Conservation (phyloP, 805 yeast species). For the Zygosaccharomyces bailii region DNA sequence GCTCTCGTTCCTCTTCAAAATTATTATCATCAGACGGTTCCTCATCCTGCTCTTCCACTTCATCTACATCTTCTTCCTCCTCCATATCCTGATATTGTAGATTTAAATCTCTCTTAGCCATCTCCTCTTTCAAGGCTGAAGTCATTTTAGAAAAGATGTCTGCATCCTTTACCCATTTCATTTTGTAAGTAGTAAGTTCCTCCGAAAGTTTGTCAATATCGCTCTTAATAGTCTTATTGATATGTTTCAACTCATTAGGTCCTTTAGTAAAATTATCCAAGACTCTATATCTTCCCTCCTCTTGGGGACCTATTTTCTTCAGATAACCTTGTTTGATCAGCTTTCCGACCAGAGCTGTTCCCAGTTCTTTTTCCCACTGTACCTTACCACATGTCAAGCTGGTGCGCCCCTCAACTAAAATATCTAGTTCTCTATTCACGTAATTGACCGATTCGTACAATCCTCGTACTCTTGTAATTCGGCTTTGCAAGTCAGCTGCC, state of each 20-base stretch:
- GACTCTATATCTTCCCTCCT: constrained; percentile 20
- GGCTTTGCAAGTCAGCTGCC: constrained; percentile 15
- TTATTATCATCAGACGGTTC: constrained; percentile 1
- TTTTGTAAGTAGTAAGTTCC: constrained; percentile 26
- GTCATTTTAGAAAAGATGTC: constrained; percentile 29
- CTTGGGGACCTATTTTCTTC: constrained; percentile 13
- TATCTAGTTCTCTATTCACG: constrained; percentile 27
- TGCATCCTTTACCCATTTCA: constrained; percentile 34
- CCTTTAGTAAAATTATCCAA: constrained; percentile 31
- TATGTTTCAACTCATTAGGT: constrained; percentile 25
- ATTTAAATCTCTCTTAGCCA: constrained; percentile 22
- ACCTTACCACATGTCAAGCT: constrained; percentile 22
- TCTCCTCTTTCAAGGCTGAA: constrained; percentile 26
- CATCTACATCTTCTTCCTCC: constrained; percentile 18
- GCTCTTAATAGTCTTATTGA: constrained; percentile 24
- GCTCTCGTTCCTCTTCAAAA: constrained; percentile 3
- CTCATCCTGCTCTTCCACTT: constrained; percentile 11
- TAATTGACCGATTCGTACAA: constrained; percentile 25
- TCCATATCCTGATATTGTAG: constrained; percentile 15
- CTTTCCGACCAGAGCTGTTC: constrained; percentile 21
- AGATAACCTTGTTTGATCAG: constrained; percentile 24
- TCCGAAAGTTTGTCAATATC: constrained; percentile 24
- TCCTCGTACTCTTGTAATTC: constrained; percentile 24
- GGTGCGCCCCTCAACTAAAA: constrained; percentile 24
- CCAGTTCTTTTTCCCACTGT: constrained; percentile 32